A percentile compares a stretch with the other conserved stretches of the same genome.
Conservation (phyloP, 2,329 filamentous ascomycete genomes). For the Gremmenia infestans region DNA sequence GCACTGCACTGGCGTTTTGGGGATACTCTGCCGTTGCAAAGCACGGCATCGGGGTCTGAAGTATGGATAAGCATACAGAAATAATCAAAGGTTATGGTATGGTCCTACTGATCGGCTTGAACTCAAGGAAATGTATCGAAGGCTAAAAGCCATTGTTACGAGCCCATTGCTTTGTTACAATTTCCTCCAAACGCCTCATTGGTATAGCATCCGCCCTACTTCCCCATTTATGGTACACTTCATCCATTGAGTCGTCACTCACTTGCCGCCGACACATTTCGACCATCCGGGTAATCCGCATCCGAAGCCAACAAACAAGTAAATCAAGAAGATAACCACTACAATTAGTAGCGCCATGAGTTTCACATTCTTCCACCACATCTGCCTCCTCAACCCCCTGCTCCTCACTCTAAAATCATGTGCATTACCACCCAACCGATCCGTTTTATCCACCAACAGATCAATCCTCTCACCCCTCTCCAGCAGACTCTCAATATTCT, state of each 20-base stretch:
- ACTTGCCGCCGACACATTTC: conserved; percentile 26
- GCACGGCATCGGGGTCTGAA: too few relatives aligned
- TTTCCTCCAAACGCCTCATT: neutral
- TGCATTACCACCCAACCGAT: conserved; percentile 80
- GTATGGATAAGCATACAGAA: too few relatives aligned
- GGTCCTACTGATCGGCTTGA: neutral
- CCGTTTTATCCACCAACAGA: conserved; percentile 92
- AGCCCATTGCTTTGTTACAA: neutral
- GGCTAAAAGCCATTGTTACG: neutral
- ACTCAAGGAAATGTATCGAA: neutral
- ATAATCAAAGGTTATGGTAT: too few relatives aligned
- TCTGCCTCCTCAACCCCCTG: conserved; percentile 78
- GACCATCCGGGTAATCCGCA: conserved; percentile 59
- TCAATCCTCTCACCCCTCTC: conserved; percentile 92
- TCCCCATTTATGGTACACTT: conserved; percentile 1
- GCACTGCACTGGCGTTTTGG: too few relatives aligned
- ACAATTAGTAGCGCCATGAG: conserved; percentile 76
- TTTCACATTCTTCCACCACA: conserved; percentile 99
- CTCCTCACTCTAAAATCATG: conserved; percentile 86
- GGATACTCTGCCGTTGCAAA: too few relatives aligned
- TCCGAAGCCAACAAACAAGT: conserved; percentile 66
- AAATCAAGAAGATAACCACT: conserved; percentile 67
- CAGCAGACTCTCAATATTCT: conserved; percentile 86
- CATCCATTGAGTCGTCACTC: neutral
- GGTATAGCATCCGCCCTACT: neutral